Conservation (phyloP, 192 early-diverging fungal genomes). For the Backusella luteola region DNA sequence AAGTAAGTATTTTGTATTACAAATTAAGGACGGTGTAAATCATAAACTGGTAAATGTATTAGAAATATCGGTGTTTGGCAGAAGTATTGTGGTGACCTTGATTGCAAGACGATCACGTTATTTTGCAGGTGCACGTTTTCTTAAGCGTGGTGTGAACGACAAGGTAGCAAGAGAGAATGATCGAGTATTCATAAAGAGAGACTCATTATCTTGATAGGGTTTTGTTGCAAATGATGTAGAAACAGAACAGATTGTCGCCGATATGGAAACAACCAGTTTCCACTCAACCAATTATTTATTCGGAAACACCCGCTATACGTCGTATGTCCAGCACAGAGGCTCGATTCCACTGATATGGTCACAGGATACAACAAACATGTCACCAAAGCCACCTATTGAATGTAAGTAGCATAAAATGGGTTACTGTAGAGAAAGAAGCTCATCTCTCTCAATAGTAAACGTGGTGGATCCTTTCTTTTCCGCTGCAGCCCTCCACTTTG, state of each 20-base stretch:
- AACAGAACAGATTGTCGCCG: constrained; percentile 96
- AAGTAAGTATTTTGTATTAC: constrained; percentile 45
- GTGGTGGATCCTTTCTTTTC: constrained; percentile 91
- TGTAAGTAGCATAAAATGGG: constrained; percentile 9
- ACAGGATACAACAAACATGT: constrained; percentile 89
- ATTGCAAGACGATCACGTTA: constrained; percentile 92
- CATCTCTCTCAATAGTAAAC: constrained; percentile 52
- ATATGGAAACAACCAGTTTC: constrained; percentile 89
- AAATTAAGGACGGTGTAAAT: background rate
- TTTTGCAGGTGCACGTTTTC: constrained; percentile 95
- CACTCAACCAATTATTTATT: constrained; percentile 53
- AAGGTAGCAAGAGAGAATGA: constrained; percentile 41
- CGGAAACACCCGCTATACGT: constrained; percentile 77
- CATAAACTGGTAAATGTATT: background rate
- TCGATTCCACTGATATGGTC: constrained; percentile 96
- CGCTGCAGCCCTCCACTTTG: constrained; percentile 90
- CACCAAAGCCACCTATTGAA: constrained; percentile 90
- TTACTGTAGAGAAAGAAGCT: too few relatives aligned
- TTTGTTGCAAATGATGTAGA: constrained; percentile 99
- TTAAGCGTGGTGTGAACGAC: constrained; percentile 94
- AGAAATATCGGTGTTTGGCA: constrained; percentile 89
- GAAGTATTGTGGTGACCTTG: constrained; percentile 88
- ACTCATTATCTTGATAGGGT: constrained; percentile 48
- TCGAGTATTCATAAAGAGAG: too few relatives aligned
- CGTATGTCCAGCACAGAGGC: constrained; percentile 96